These are phyloP conservation scores for Termitomyces titanicus DNA, from an alignment of 768 basidiomycete species.

Conservation along the genomic window DNA sequence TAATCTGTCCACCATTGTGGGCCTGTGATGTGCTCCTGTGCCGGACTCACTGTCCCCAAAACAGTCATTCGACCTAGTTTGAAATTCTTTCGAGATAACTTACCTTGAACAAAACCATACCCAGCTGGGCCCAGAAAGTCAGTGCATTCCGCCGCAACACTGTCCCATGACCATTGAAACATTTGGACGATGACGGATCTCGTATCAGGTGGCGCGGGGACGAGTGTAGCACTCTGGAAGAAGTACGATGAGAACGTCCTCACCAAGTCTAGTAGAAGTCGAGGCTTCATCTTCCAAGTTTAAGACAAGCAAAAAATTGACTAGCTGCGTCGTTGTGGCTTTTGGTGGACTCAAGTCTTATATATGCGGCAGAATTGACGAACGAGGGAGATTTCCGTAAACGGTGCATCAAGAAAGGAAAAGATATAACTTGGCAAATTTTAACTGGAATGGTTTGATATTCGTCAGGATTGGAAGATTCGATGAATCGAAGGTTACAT, in stretches of 20 bases:
- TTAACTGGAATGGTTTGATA: no score
- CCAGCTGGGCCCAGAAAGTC: conserved; percentile 67
- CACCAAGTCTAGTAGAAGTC: background rate
- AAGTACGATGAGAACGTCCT: conserved; percentile 2
- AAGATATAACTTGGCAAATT: no score
- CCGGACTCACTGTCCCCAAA: conserved; percentile 38
- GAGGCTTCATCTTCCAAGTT: conserved; percentile 5
- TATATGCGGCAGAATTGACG: no score
- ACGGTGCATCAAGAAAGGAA: no score
- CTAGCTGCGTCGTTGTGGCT: no score
- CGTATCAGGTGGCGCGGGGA: conserved; percentile 19
- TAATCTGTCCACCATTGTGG: conserved; percentile 76
- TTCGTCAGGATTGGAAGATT: no score
- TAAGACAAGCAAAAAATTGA: no score
- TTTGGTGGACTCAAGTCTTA: no score
- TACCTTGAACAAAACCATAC: conserved; percentile 70
- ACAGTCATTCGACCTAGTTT: background rate
- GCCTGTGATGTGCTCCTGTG: conserved; percentile 56
- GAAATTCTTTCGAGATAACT: conserved; percentile 5
- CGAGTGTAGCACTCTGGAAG: conserved; percentile 2
- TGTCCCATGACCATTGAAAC: conserved; percentile 66
- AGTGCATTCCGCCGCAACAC: conserved; percentile 60
- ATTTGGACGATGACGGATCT: conserved; percentile 63
- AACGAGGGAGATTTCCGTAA: no score
- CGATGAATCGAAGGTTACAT: no score